Base-by-base conservation (phyloP, 1,284 basidiomycete genomes). In the Marasmius sp. region DNA sequence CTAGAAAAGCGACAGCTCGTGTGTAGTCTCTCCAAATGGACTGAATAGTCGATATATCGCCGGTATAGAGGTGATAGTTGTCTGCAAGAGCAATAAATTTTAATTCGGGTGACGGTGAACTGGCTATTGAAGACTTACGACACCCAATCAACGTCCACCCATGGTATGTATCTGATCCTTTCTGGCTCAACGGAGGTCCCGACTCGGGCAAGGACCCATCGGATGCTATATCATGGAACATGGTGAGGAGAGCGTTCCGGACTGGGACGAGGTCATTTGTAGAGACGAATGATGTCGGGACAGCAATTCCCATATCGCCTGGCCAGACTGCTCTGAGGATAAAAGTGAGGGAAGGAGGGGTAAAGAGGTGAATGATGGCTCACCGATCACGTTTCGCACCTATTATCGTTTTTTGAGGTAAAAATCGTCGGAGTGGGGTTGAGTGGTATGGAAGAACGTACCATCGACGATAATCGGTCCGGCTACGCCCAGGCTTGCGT, bases 381-480 rank as follows among this genome's bases (percentile, higher is more conserved):
- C 55, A 82, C 82, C 84, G 76, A 65, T 86, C 85, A 8, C 85
- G 79, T 68, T 87, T 87, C 3, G 84, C 85, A 43, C 62, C 62
- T 64, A n/a, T 7, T 5, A 27, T 27, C 5, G 2, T 27, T 27
- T 27, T 27, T 5, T 36, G 12, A 37, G 14, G 18, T 20, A 27
- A 20, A 34, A 38, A 51, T 50, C n/a, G 51, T 12, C n/a, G 33
- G 41, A 37, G 38, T 22, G 4, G 6, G 50, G 12, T n/a, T 59
- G 14, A 57, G 12, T 7, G 20, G 41, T 50, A 10, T 12, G 22
- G 22, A 6, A 47, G 9, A 14, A 57, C 53, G 12, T 10, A 33
- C 85, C 85, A 62, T 87, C 85, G 6, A 87, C 85, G 54, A 87
- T 85, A 53, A 87, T 85, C 4, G 85, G 85, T 0, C 84, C 82